phyloP scores from a whole-genome alignment of 169 alveolate genomes.

The Babesia gibsoni region DNA sequence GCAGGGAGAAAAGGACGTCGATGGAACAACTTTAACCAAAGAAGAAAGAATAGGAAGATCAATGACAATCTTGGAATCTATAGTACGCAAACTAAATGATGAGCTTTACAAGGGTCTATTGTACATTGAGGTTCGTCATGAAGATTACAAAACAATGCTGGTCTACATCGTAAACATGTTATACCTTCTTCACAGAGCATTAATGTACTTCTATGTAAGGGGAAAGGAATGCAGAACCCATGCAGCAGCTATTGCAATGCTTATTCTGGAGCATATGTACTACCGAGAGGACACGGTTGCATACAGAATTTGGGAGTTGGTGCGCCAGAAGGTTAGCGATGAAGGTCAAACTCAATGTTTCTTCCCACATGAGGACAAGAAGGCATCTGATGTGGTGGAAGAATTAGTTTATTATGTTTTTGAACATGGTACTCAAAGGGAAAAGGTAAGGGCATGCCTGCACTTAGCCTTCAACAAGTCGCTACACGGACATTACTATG shows the following conservation, averaged over 20 bases:
- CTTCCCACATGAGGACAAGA: constrained; percentile 55
- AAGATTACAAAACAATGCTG: constrained; percentile 77
- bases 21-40: constrained; percentile 18
- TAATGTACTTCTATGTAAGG: constrained; percentile 67
- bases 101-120: constrained; percentile 81
- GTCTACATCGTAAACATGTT: constrained; percentile 75
- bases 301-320: constrained; percentile 62
- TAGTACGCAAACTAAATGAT: constrained; percentile 80
- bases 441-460: constrained; percentile 82
- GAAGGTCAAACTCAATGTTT: neutral
- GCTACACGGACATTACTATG: constrained; percentile 84
- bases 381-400: constrained; percentile 64
- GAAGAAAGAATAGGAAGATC: constrained; percentile 56
- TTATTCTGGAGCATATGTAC: constrained; percentile 81
- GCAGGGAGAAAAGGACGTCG: constrained; percentile 39
- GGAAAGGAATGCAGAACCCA: constrained; percentile 65
- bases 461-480: constrained; percentile 85
- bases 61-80: constrained; percentile 76
- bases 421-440: constrained; percentile 77
- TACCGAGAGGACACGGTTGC: constrained; percentile 71
- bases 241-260: constrained; percentile 67
- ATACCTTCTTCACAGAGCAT: constrained; percentile 67
- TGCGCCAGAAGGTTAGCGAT: constrained; percentile 45
- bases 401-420: constrained; percentile 71
- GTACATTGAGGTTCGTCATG: constrained; percentile 83